Percentiles rank a stretch among this genome's conserved stretches.
Conservation (phyloP, 1,284 basidiomycete genomes). For the Malassezia cuniculi region DNA sequence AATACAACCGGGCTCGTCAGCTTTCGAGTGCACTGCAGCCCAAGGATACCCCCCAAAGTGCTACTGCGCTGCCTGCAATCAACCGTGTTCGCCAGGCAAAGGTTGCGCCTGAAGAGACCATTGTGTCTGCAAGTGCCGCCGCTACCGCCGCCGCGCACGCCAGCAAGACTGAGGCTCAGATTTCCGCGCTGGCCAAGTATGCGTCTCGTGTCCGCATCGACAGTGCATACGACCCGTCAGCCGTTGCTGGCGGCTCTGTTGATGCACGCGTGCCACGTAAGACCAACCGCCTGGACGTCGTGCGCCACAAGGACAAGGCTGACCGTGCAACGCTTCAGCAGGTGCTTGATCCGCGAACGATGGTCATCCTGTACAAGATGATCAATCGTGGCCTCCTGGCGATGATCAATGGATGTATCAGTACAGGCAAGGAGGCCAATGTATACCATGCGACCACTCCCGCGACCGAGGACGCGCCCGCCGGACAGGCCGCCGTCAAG, state of each 20-base stretch:
- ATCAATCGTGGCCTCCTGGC: slow-evolving; percentile 31
- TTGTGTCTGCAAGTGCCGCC: too few relatives aligned
- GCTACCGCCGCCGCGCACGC: slow-evolving; percentile 2
- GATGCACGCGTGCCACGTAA: slow-evolving; percentile 36
- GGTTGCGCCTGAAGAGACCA: background rate
- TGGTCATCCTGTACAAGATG: slow-evolving; percentile 43
- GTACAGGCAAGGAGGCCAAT: slow-evolving; percentile 43
- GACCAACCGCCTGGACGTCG: slow-evolving; percentile 24
- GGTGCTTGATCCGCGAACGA: slow-evolving; percentile 41
- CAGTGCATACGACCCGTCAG: slow-evolving; percentile 35
- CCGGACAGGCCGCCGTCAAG: slow-evolving; percentile 56
- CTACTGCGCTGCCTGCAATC: background rate
- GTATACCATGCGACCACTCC: slow-evolving; percentile 40
- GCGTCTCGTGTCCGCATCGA: slow-evolving; percentile 31
- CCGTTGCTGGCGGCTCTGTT: slow-evolving; percentile 32
- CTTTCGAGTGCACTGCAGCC: slow-evolving; percentile 22
- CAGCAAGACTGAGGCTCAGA: slow-evolving; percentile 29
- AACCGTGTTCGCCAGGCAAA: too few relatives aligned
- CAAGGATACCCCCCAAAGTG: slow-evolving; percentile 1
- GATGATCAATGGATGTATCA: slow-evolving; percentile 34
- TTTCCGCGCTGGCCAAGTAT: slow-evolving; percentile 29
- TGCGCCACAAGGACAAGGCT: slow-evolving; percentile 39
- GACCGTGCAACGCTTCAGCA: slow-evolving; percentile 42
- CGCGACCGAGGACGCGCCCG: slow-evolving; percentile 5
- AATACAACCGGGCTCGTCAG: slow-evolving; percentile 40